These are phyloP conservation scores for Reticulascus tulasneorum DNA, from an alignment of 2,329 filamentous ascomycete species.

Conservation along the genomic window DNA sequence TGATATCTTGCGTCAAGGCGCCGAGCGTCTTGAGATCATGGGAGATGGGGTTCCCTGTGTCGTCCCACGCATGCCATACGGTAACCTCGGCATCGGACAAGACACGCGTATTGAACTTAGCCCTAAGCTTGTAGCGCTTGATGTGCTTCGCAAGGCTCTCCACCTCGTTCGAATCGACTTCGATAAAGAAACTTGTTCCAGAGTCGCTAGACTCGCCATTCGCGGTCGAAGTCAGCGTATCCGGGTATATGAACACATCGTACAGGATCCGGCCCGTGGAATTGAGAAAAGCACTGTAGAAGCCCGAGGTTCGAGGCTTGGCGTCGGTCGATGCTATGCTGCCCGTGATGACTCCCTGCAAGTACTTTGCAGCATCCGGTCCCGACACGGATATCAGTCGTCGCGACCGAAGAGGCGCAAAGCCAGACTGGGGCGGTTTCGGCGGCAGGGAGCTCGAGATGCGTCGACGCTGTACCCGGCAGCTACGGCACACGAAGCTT, in stretches of 20 bases:
- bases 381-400: conserved; percentile 77
- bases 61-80: conserved; percentile 74
- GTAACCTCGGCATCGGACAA: conserved; percentile 61
- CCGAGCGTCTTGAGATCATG: conserved; percentile 6
- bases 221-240: conserved; percentile 26
- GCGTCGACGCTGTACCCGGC: conserved; percentile 25
- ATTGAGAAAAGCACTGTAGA: conserved; percentile 83
- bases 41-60: conserved; percentile 20
- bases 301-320: conserved; percentile 41
- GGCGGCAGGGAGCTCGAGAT: conserved; percentile 26
- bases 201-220: conserved; percentile 13
- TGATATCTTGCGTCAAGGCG: conserved; percentile 44
- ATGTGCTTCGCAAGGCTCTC: conserved; percentile 65
- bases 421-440: conserved; percentile 40
- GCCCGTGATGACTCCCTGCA: conserved; percentile 83
- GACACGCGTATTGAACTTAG: conserved; percentile 68
- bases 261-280: conserved; percentile 79
- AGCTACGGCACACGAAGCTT: conserved; percentile 23
- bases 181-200: conserved; percentile 57
- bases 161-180: conserved; percentile 70
- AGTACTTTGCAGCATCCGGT: conserved; percentile 73
- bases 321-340: conserved; percentile 46
- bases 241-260: conserved; percentile 86
- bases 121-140: conserved; percentile 79
- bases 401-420: conserved; percentile 64